Conservation (phyloP, 306 rosid species). For the Cucumis cinereus region DNA sequence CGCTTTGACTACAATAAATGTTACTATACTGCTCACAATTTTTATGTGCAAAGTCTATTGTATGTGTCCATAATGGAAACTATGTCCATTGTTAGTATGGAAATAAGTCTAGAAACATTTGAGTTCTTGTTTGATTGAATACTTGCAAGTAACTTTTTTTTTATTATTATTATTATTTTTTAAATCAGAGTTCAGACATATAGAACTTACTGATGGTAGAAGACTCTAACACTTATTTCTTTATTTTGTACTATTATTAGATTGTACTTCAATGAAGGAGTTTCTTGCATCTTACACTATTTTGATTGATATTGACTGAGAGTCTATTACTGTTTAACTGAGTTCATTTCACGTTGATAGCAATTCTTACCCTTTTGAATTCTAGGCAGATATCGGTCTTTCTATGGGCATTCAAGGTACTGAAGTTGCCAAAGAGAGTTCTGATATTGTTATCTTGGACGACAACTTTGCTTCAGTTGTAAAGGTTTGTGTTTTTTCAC, state of each 20-base stretch:
- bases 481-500: constrained; percentile 34
- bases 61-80: background rate
- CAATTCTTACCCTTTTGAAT: constrained; percentile 29
- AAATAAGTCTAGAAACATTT: background rate
- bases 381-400: constrained; percentile 99
- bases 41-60: background rate
- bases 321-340: background rate
- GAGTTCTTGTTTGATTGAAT: background rate
- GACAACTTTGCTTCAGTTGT: constrained; percentile 95
- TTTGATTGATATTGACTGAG: background rate
- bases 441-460: constrained; percentile 90
- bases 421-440: constrained; percentile 98
- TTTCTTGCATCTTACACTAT: background rate
- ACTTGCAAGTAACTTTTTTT: background rate
- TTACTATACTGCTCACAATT: background rate
- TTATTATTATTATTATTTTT: background rate
- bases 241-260: background rate
- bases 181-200: background rate
- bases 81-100: background rate
- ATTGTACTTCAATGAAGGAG: background rate
- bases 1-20: no score
- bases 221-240: background rate
- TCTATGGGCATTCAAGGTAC: constrained; percentile 99
- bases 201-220: background rate
- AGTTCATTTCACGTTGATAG: constrained; percentile 14